phyloP scores from a whole-genome alignment of 1,139 yeast genomes.

The Hemisphaericaspora lyxosophila region DNA sequence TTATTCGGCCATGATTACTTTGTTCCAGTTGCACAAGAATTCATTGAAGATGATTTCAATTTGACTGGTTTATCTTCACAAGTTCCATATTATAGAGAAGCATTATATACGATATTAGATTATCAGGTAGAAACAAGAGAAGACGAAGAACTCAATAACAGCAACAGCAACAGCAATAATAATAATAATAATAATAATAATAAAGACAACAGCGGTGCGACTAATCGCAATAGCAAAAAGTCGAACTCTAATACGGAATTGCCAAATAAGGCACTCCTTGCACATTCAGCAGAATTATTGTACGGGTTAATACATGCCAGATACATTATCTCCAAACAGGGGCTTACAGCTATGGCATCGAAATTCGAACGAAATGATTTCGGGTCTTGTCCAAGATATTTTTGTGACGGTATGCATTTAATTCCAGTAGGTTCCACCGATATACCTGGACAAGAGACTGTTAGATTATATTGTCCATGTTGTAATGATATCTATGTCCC shows the following conservation, averaged over 20 bases:
- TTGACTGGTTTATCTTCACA: conserved; percentile 82
- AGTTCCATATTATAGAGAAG: conserved; percentile 90
- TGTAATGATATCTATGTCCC: conserved; percentile 92
- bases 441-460: conserved; percentile 88
- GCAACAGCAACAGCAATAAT: conserved; percentile 4
- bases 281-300: conserved; percentile 86
- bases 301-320: conserved; percentile 95
- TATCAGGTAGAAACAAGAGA: conserved; percentile 80
- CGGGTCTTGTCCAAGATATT: conserved; percentile 88
- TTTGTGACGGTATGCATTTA: conserved; percentile 88
- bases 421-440: conserved; percentile 93
- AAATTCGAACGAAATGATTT: conserved; percentile 87
- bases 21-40: conserved; percentile 89
- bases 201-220: conserved; percentile 9
- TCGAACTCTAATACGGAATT: conserved; percentile 36
- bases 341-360: conserved; percentile 92
- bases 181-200: conserved; percentile 3
- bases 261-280: conserved; percentile 72
- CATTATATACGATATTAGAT: conserved; percentile 79
- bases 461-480: conserved; percentile 88
- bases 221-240: conserved; percentile 5
- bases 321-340: conserved; percentile 83
- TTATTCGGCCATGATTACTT: conserved; percentile 90
- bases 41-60: conserved; percentile 95
- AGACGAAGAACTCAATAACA: conserved; percentile 25